phyloP scores from a whole-genome alignment of 805 yeast genomes.

The Suhomyces emberorum region DNA sequence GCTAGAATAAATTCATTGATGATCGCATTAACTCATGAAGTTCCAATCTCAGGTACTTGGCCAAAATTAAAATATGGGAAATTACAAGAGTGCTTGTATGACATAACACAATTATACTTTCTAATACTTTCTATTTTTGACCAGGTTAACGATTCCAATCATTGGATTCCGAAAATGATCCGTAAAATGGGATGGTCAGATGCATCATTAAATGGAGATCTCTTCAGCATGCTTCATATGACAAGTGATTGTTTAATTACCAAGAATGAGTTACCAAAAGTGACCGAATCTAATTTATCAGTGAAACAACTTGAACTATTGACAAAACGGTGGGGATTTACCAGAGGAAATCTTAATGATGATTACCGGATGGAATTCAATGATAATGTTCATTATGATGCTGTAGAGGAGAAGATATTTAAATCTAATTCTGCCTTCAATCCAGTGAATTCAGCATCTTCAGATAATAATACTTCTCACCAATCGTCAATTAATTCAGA shows the following conservation, averaged over 20 bases:
- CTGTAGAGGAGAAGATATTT: too few relatives aligned
- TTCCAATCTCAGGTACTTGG: conserved; percentile 30
- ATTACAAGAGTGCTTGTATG: conserved; percentile 20
- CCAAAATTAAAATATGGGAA: conserved; percentile 24
- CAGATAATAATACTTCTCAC: not conserved
- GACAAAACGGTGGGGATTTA: conserved; percentile 27
- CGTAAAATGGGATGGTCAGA: conserved; percentile 30
- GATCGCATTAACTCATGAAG: conserved; percentile 26
- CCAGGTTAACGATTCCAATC: conserved; percentile 22
- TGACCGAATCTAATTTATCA: conserved; percentile 29
- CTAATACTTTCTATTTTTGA: conserved; percentile 22
- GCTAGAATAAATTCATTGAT: conserved; percentile 20
- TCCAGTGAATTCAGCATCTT: not conserved
- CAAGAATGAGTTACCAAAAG: conserved; percentile 26
- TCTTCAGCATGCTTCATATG: conserved; percentile 30
- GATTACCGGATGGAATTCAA: not conserved
- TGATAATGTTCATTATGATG: too few relatives aligned
- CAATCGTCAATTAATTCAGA: not conserved
- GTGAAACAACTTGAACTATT: conserved; percentile 27
- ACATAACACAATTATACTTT: conserved; percentile 25
- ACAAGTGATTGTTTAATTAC: conserved; percentile 24
- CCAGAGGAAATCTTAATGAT: not conserved
- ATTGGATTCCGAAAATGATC: conserved; percentile 26
- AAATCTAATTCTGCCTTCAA: not conserved
- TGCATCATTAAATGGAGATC: conserved; percentile 23